Percentiles rank a stretch among this genome's conserved stretches.
Conservation (phyloP, 2,329 filamentous ascomycete species). For the Calonectria multiphialidica region DNA sequence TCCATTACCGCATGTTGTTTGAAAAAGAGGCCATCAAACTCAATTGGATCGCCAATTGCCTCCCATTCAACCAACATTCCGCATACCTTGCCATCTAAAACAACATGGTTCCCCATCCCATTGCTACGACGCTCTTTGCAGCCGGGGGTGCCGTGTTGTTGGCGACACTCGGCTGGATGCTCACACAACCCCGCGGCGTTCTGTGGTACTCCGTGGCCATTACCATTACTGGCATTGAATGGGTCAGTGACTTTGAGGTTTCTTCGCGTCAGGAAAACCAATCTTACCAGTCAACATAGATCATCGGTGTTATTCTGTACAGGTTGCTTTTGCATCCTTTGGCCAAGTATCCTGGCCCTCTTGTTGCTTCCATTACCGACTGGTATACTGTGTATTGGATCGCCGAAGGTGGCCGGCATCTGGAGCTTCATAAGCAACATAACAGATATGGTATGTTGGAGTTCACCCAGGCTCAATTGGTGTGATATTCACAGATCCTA, state of each 20-base stretch:
- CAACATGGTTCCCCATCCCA: background rate
- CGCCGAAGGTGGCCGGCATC: background rate
- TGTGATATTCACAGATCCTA: background rate
- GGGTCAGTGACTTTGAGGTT: background rate
- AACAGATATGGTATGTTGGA: background rate
- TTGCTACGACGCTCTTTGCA: background rate
- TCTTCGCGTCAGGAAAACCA: background rate
- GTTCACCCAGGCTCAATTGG: background rate
- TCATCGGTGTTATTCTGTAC: background rate
- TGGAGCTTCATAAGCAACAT: background rate
- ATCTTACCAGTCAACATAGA: background rate
- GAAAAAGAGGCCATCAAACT: background rate
- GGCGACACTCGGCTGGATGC: background rate
- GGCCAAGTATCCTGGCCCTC: conserved; percentile 4
- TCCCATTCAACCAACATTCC: background rate
- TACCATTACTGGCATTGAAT: background rate
- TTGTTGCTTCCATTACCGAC: background rate
- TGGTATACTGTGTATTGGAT: conserved; percentile 12
- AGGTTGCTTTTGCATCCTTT: background rate
- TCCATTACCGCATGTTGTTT: background rate
- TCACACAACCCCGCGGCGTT: background rate
- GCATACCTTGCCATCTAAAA: background rate
- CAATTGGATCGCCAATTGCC: background rate
- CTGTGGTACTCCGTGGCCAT: background rate
- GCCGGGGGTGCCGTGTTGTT: background rate